These are phyloP conservation scores for Paracoccidioides brasiliensis DNA, from an alignment of 2,329 filamentous ascomycete species.

Conservation along the genomic window DNA sequence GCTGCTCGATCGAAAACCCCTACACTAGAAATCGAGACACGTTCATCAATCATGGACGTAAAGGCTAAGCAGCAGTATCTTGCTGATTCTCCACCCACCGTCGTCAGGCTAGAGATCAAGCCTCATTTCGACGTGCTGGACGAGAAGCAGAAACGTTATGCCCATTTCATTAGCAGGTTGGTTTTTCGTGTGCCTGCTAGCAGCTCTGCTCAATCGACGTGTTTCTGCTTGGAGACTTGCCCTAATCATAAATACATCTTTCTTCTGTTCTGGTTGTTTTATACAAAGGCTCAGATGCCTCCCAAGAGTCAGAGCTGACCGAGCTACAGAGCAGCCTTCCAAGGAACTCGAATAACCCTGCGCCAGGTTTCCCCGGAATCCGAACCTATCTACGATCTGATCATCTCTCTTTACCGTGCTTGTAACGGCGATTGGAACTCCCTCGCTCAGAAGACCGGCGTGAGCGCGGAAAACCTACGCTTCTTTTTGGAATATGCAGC, in stretches of 20 bases:
- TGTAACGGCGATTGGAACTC: constrained; percentile 58
- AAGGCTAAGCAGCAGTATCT: constrained; percentile 54
- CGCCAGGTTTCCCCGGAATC: constrained; percentile 73
- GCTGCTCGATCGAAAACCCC: constrained; percentile 1
- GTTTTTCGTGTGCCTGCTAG: not conserved
- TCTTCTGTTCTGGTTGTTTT: not conserved
- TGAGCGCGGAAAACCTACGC: constrained; percentile 51
- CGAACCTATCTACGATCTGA: constrained; percentile 68
- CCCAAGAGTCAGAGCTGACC: not conserved
- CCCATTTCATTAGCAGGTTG: constrained; percentile 73
- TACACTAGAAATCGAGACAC: constrained; percentile 4
- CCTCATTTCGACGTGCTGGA: constrained; percentile 66
- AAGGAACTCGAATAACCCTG: constrained; percentile 64
- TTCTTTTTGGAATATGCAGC: constrained; percentile 64
- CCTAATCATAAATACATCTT: not conserved
- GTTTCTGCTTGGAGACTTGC: not conserved
- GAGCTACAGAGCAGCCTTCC: constrained; percentile 53
- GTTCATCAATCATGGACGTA: constrained; percentile 25
- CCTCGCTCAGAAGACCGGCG: constrained; percentile 50
- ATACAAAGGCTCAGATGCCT: not conserved
- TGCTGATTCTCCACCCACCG: constrained; percentile 76
- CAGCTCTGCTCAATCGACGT: not conserved
- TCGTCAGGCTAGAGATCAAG: constrained; percentile 80
- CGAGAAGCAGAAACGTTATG: constrained; percentile 67
- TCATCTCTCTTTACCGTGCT: constrained; percentile 55